phyloP scores from a whole-genome alignment of 108 stramenopile species.

The Epithemia pelagica region DNA sequence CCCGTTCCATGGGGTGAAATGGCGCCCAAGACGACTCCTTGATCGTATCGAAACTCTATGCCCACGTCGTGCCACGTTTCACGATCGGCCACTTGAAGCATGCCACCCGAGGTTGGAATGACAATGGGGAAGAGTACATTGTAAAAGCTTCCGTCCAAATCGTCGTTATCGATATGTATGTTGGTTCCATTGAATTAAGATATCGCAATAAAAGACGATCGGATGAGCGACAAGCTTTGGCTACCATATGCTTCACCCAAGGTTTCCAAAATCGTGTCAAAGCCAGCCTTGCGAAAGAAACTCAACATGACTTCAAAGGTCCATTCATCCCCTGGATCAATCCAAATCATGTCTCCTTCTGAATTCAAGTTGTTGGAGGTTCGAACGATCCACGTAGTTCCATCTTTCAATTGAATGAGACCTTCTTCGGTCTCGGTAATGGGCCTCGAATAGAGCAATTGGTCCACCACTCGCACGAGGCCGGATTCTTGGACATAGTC shows the following conservation, averaged over 20 bases:
- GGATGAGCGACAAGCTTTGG: slow-evolving; percentile 19
- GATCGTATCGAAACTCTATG: slow-evolving; percentile 31
- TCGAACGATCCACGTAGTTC: slow-evolving; percentile 29
- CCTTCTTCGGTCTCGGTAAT: slow-evolving; percentile 3
- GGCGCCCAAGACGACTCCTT: slow-evolving; percentile 53
- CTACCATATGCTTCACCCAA: slow-evolving; percentile 31
- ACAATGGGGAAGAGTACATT: slow-evolving; percentile 28
- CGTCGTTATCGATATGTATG: slow-evolving; percentile 32
- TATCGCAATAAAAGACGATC: slow-evolving; percentile 18
- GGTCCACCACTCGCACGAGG: slow-evolving; percentile 14
- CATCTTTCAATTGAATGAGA: slow-evolving; percentile 35
- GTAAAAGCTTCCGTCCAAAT: slow-evolving; percentile 24
- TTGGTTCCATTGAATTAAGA: slow-evolving; percentile 13
- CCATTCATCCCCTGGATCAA: slow-evolving; percentile 48
- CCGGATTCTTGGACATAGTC: slow-evolving; percentile 17
- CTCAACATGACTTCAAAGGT: slow-evolving; percentile 45
- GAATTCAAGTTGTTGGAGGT: slow-evolving; percentile 30
- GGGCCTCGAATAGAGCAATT: slow-evolving; percentile 13
- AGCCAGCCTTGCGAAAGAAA: slow-evolving; percentile 38
- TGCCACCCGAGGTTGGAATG: slow-evolving; percentile 15
- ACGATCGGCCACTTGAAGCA: slow-evolving; percentile 24
- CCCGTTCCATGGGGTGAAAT: slow-evolving; percentile 56
- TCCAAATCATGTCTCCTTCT: slow-evolving; percentile 49
- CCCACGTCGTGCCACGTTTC: slow-evolving; percentile 6
- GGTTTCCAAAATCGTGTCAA: slow-evolving; percentile 39